Percentiles rank a stretch among this genome's conserved stretches.
phyloP scores from a whole-genome alignment of 805 yeast genomes.

The Saccharomycopsis malanga region DNA sequence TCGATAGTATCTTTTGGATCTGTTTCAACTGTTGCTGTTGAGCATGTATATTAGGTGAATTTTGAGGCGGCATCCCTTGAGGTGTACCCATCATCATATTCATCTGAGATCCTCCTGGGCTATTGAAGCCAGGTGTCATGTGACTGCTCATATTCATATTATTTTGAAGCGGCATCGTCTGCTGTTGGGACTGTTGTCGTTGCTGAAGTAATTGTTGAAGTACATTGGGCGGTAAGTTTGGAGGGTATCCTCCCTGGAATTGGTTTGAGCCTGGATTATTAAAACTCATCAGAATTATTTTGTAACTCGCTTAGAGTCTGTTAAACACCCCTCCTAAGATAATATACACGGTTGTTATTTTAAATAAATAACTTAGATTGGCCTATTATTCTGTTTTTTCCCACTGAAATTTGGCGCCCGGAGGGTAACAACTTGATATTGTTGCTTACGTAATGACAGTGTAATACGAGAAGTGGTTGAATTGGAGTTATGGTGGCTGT shows the following conservation, averaged over 20 bases:
- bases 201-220: constrained; percentile 11
- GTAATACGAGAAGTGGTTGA: too few relatives aligned
- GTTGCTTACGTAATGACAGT: too few relatives aligned
- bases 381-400: too few relatives aligned
- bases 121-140: neutral
- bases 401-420: too few relatives aligned
- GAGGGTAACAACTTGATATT: too few relatives aligned
- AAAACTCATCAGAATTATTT: constrained; percentile 8
- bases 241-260: constrained; percentile 2
- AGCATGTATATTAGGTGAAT: neutral
- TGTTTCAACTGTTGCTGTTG: constrained; percentile 10
- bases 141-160: neutral
- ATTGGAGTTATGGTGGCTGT: too few relatives aligned
- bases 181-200: constrained; percentile 7
- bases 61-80: neutral
- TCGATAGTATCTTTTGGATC: constrained; percentile 24
- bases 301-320: too few relatives aligned
- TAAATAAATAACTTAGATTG: too few relatives aligned
- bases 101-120: neutral
- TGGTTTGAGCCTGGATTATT: constrained; percentile 7
- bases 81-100: neutral
- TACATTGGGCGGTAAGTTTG: constrained; percentile 8
- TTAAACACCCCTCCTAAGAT: too few relatives aligned
- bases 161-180: neutral
- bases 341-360: too few relatives aligned